phyloP scores from a whole-genome alignment of 1,139 yeast species.

The Taphrina wiesneri region DNA sequence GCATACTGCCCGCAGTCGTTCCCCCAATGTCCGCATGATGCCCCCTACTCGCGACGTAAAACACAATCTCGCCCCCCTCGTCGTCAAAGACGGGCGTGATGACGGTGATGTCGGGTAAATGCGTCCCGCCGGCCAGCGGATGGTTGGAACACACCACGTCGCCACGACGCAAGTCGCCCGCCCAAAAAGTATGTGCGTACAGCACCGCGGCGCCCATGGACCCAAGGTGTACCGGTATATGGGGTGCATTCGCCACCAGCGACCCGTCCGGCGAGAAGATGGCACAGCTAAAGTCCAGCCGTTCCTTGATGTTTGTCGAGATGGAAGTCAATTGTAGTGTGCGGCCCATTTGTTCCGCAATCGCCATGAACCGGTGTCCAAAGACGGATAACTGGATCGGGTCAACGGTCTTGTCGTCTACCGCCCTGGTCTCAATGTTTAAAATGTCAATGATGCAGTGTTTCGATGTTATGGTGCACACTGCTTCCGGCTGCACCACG shows the following conservation, averaged over 20 bases:
- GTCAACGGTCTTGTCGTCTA: slow-evolving; percentile 48
- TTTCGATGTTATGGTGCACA: slow-evolving; percentile 63
- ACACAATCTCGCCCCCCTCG: slow-evolving; percentile 50
- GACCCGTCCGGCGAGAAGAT: slow-evolving; percentile 67
- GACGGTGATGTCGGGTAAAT: slow-evolving; percentile 69
- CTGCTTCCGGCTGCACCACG: slow-evolving; percentile 68
- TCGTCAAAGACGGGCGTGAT: slow-evolving; percentile 76
- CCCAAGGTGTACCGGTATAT: slow-evolving; percentile 76
- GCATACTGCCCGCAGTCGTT: slow-evolving; percentile 65
- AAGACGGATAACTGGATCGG: slow-evolving; percentile 70
- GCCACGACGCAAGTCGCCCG: slow-evolving; percentile 57
- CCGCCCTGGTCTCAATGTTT: slow-evolving; percentile 43
- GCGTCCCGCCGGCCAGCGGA: slow-evolving; percentile 73
- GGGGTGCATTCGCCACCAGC: slow-evolving; percentile 75
- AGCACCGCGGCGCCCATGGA: slow-evolving; percentile 74
- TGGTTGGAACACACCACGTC: slow-evolving; percentile 71
- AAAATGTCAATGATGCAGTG: slow-evolving; percentile 56
- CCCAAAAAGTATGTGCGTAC: slow-evolving; percentile 62
- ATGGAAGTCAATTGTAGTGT: slow-evolving; percentile 71
- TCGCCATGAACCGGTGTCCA: slow-evolving; percentile 75
- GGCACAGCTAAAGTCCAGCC: slow-evolving; percentile 77
- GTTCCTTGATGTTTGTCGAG: slow-evolving; percentile 71
- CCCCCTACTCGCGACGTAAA: slow-evolving; percentile 66
- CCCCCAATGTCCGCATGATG: slow-evolving; percentile 74
- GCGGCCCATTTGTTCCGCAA: slow-evolving; percentile 79